phyloP scores from a whole-genome alignment of 371 early-diverging fungal species.

The Batkoa obscura region DNA sequence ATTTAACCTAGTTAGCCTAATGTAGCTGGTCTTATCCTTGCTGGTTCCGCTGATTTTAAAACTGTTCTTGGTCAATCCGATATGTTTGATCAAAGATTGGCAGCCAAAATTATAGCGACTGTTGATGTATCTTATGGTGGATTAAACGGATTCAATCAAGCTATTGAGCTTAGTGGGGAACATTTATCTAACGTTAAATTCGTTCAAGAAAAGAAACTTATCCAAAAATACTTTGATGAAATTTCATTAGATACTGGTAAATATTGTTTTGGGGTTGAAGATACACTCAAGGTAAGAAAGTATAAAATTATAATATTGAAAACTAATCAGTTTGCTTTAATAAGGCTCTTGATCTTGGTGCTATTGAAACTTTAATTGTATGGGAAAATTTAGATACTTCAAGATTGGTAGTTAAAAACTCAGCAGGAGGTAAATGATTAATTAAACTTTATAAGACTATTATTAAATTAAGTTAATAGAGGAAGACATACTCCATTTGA shows the following conservation, averaged over 20 bases:
- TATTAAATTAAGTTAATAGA: slow-evolving; percentile 8
- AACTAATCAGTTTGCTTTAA: not conserved
- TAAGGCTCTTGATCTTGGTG: slow-evolving; percentile 81
- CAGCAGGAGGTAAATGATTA: slow-evolving; percentile 22
- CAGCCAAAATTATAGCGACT: slow-evolving; percentile 75
- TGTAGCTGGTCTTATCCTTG: slow-evolving; percentile 86
- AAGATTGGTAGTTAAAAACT: slow-evolving; percentile 56
- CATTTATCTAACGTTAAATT: slow-evolving; percentile 93
- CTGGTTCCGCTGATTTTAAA: slow-evolving; percentile 99
- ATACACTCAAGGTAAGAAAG: slow-evolving; percentile 55
- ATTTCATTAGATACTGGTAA: slow-evolving; percentile 94
- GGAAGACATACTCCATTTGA: slow-evolving; percentile 50
- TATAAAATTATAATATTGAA: not conserved
- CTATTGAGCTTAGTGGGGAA: slow-evolving; percentile 92
- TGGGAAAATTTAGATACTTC: slow-evolving; percentile 82
- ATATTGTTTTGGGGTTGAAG: slow-evolving; percentile 93
- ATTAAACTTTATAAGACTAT: not conserved
- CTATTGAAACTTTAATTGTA: slow-evolving; percentile 94
- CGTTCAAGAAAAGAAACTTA: slow-evolving; percentile 96
- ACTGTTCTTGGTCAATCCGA: slow-evolving; percentile 86
- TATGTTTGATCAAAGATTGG: slow-evolving; percentile 84
- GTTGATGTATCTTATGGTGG: slow-evolving; percentile 99
- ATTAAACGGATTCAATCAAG: slow-evolving; percentile 98
- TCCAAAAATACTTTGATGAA: slow-evolving; percentile 93
- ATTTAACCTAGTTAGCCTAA: slow-evolving; percentile 23